Evolutionary conservation across 495 filamentous ascomycete species (phyloP).

Genomic region (Penicillium cataractarum): DNA sequence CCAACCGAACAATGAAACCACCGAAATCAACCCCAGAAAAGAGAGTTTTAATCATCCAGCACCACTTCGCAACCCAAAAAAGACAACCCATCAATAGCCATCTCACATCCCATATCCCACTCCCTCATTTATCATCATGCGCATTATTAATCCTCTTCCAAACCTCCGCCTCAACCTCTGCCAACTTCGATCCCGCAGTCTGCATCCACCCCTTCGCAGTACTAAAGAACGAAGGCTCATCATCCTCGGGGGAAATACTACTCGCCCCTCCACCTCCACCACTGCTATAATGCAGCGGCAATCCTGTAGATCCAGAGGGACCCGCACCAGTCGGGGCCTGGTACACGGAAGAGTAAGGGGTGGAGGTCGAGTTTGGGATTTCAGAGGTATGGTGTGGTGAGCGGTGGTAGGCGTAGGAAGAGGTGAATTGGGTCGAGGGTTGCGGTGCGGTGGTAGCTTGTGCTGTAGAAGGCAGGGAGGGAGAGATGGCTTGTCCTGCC

Average conservation of each 20-base stretch:
- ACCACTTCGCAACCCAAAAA: no score
- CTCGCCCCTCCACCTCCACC: slow-evolving; percentile 21
- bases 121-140: slow-evolving; percentile 31
- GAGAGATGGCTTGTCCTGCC: slow-evolving; percentile 45
- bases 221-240: slow-evolving; percentile 53
- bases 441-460: slow-evolving; percentile 36
- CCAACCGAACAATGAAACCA: neutral
- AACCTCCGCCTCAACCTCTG: slow-evolving; percentile 67
- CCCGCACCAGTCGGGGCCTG: slow-evolving; percentile 36
- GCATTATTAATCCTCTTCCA: slow-evolving; percentile 67
- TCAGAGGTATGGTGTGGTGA: slow-evolving; percentile 15
- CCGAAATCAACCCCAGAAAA: no score
- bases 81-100: neutral
- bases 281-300: slow-evolving; percentile 33
- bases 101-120: slow-evolving; percentile 5
- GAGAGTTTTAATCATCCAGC: no score
- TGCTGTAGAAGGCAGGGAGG: slow-evolving; percentile 28
- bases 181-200: slow-evolving; percentile 62
- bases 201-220: slow-evolving; percentile 63
- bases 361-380: slow-evolving; percentile 43
- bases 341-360: slow-evolving; percentile 58
- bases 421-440: slow-evolving; percentile 24
- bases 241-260: slow-evolving; percentile 40
- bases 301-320: slow-evolving; percentile 20
- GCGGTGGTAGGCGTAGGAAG: slow-evolving; percentile 25